Percentiles rank a stretch among this genome's conserved stretches.
Conservation (phyloP, 2,329 filamentous ascomycete species). For the Coniosporium tulheliwenetii region DNA sequence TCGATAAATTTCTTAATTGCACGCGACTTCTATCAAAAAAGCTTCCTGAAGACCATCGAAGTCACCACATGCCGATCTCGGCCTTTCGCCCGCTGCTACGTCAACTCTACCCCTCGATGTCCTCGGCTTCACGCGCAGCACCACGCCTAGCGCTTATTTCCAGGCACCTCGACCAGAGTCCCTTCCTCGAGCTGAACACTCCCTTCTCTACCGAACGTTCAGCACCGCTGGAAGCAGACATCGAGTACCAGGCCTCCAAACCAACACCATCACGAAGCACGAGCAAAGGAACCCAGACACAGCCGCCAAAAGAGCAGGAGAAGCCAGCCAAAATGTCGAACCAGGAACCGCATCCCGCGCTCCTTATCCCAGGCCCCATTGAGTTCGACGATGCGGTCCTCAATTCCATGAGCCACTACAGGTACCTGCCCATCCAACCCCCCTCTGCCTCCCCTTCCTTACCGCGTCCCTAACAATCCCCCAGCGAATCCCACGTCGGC, state of each 20-base stretch:
- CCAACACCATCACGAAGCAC: constrained; percentile 6
- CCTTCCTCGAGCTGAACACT: constrained; percentile 44
- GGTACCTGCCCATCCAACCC: constrained; percentile 32
- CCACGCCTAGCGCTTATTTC: constrained; percentile 43
- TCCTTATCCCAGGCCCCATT: constrained; percentile 94
- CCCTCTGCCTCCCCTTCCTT: not conserved
- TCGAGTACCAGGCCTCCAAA: constrained; percentile 23
- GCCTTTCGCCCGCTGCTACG: not conserved
- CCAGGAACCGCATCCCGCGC: constrained; percentile 48
- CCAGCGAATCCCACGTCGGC: constrained; percentile 84
- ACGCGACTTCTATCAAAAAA: too few species aligned
- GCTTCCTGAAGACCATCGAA: not conserved
- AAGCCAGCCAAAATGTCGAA: constrained; percentile 33
- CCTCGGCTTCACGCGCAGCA: constrained; percentile 4
- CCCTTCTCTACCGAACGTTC: constrained; percentile 46
- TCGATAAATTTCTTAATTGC: too few species aligned
- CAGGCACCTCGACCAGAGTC: constrained; percentile 41
- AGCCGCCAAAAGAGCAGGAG: constrained; percentile 2
- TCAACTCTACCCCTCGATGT: constrained; percentile 13
- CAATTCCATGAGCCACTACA: constrained; percentile 88
- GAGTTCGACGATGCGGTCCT: constrained; percentile 97
- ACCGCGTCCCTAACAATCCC: constrained; percentile 1
- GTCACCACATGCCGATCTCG: not conserved
- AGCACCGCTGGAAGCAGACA: constrained; percentile 35
- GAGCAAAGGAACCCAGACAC: constrained; percentile 7